Evolutionary conservation across 2,329 filamentous ascomycete species (phyloP).

Genomic region (Ophiocordyceps australis): DNA sequence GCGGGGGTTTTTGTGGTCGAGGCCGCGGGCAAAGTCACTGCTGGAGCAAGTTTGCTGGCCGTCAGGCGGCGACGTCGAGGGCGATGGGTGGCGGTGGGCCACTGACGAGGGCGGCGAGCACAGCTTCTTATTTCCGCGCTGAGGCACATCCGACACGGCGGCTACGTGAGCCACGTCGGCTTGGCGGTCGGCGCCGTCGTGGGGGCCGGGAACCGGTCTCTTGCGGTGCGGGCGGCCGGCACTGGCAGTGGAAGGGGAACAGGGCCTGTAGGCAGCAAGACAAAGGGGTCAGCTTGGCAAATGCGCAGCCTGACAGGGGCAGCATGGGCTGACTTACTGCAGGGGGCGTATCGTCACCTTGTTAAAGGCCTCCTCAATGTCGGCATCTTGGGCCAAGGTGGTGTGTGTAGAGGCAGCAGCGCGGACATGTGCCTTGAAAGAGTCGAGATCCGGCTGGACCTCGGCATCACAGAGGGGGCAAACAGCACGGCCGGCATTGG

Average conservation of each 20-base stretch:
- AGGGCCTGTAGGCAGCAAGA: too few relatives aligned
- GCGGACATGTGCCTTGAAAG: constrained; percentile 9
- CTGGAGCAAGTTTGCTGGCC: constrained; percentile 4
- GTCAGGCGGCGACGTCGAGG: constrained; percentile 6
- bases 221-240: constrained; percentile 2
- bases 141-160: constrained; percentile 3
- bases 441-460: constrained; percentile 7
- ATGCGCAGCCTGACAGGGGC: background rate
- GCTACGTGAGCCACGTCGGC: constrained; percentile 1
- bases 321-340: constrained; percentile 2
- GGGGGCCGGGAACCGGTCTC: constrained; percentile 2
- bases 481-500: constrained; percentile 3
- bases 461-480: constrained; percentile 9
- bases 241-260: background rate
- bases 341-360: constrained; percentile 5
- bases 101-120: constrained; percentile 10
- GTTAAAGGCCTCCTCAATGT: constrained; percentile 9
- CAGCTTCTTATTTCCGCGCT: constrained; percentile 8
- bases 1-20: constrained; percentile 5
- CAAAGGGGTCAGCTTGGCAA: background rate
- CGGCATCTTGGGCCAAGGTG: constrained; percentile 6
- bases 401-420: constrained; percentile 5
- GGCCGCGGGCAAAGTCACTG: constrained; percentile 9
- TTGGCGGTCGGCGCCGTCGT: constrained; percentile 2
- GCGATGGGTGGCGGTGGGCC: constrained; percentile 4